phyloP scores from a whole-genome alignment of 495 filamentous ascomycete genomes.

The Talaromyces borbonicus region DNA sequence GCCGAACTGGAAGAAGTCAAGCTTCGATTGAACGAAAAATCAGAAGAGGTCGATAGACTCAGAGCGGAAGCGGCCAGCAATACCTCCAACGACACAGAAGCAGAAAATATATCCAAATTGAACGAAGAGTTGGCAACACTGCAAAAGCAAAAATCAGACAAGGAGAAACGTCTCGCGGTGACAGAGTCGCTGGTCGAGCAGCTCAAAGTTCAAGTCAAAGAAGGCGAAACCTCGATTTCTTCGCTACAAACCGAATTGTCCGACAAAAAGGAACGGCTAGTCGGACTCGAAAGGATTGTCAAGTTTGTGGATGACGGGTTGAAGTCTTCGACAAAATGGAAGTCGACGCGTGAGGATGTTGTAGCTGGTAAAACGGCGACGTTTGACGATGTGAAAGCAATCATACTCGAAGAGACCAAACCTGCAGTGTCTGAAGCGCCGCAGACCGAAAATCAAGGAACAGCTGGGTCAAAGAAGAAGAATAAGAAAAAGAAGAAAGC shows the following conservation, averaged over 20 bases:
- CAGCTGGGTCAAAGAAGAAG: constrained; percentile 45
- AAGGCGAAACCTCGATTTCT: constrained; percentile 37
- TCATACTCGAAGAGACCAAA: constrained; percentile 15
- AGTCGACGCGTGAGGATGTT: constrained; percentile 24
- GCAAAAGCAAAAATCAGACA: constrained; percentile 32
- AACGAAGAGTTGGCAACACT: constrained; percentile 22
- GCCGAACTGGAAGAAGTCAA: constrained; percentile 43
- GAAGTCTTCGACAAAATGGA: constrained; percentile 26
- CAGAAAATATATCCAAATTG: constrained; percentile 7
- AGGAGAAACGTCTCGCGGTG: constrained; percentile 41
- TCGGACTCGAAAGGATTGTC: constrained; percentile 24
- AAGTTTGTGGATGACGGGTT: constrained; percentile 29
- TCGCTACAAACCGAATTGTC: constrained; percentile 32
- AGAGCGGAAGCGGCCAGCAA: constrained; percentile 30
- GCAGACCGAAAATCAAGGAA: constrained; percentile 11
- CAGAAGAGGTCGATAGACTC: constrained; percentile 41
- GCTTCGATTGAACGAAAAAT: constrained; percentile 43
- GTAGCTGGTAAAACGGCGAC: constrained; percentile 15
- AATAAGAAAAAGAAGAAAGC: constrained; percentile 89
- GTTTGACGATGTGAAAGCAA: constrained; percentile 30
- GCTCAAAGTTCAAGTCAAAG: constrained; percentile 39
- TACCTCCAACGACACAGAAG: constrained; percentile 31
- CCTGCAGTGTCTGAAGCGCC: constrained; percentile 4
- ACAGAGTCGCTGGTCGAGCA: constrained; percentile 43
- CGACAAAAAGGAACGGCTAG: constrained; percentile 19